Evolutionary conservation across 371 early-diverging fungal genomes (phyloP).

Genomic region (Basidiobolus meristosporus): DNA sequence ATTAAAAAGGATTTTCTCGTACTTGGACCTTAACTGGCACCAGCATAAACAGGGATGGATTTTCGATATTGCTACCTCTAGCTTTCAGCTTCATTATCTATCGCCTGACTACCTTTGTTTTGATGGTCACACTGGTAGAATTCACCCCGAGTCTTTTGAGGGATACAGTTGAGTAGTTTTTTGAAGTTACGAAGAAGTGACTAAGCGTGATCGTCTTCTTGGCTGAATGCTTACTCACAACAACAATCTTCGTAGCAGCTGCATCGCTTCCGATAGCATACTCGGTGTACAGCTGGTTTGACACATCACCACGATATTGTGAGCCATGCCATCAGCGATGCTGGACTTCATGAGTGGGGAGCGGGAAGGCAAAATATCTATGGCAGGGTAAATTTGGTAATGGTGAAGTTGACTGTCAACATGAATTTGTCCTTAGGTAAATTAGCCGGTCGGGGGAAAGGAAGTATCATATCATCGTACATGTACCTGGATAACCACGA

Average conservation of each 20-base stretch:
- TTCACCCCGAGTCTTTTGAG: slow-evolving; percentile 87
- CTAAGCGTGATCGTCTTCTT: slow-evolving; percentile 99
- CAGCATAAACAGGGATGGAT: too few species aligned
- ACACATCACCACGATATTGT: slow-evolving; percentile 99
- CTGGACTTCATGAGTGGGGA: slow-evolving; percentile 99
- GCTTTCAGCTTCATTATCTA: slow-evolving; percentile 1
- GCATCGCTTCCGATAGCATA: slow-evolving; percentile 99
- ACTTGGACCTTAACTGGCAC: too few species aligned
- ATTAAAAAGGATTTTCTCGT: too few species aligned
- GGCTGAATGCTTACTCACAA: slow-evolving; percentile 98
- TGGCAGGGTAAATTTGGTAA: slow-evolving; percentile 99
- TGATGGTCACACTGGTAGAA: slow-evolving; percentile 80
- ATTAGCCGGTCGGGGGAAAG: slow-evolving; percentile 99
- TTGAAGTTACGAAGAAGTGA: slow-evolving; percentile 96
- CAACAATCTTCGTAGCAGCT: slow-evolving; percentile 99
- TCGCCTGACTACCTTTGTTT: not conserved
- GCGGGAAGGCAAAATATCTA: slow-evolving; percentile 98
- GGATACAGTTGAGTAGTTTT: slow-evolving; percentile 99
- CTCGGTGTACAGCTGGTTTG: slow-evolving; percentile 99
- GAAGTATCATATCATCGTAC: slow-evolving; percentile 99
- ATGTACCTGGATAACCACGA: slow-evolving; percentile 99
- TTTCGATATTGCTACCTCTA: too few species aligned
- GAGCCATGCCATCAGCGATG: slow-evolving; percentile 98
- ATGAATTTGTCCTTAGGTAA: slow-evolving; percentile 99
- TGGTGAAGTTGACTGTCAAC: slow-evolving; percentile 98